phyloP scores from a whole-genome alignment of 108 stramenopile species.

The Fragilaria crotonensis region DNA sequence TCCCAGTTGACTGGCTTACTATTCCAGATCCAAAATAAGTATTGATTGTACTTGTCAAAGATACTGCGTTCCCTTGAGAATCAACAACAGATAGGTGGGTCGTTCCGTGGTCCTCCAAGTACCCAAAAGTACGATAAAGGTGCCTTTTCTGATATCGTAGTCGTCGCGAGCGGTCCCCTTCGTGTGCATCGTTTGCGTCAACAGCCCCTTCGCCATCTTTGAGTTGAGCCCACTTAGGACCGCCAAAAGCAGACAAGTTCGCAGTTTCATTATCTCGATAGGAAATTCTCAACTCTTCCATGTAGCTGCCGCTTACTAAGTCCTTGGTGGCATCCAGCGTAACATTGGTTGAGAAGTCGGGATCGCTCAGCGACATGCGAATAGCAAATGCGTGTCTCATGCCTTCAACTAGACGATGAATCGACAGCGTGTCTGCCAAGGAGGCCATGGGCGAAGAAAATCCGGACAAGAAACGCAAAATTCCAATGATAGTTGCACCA shows the following conservation, averaged over 20 bases:
- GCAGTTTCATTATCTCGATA: slow-evolving; percentile 32
- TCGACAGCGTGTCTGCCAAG: slow-evolving; percentile 42
- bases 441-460: slow-evolving; percentile 36
- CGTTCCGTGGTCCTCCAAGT: slow-evolving; percentile 77
- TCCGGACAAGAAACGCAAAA: slow-evolving; percentile 51
- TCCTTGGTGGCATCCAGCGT: slow-evolving; percentile 39
- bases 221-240: slow-evolving; percentile 61
- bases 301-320: slow-evolving; percentile 38
- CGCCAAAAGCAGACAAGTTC: slow-evolving; percentile 45
- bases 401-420: slow-evolving; percentile 68
- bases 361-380: slow-evolving; percentile 79
- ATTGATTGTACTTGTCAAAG: slow-evolving; percentile 70
- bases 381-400: slow-evolving; percentile 75
- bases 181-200: slow-evolving; percentile 37
- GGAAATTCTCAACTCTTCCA: slow-evolving; percentile 41
- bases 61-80: slow-evolving; percentile 65
- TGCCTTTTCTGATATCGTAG: background rate
- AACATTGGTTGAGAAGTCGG: slow-evolving; percentile 29
- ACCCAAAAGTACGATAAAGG: slow-evolving; percentile 38
- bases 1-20: slow-evolving; percentile 59
- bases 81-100: slow-evolving; percentile 72
- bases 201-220: slow-evolving; percentile 26
- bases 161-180: slow-evolving; percentile 44
- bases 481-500: slow-evolving; percentile 72
- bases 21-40: slow-evolving; percentile 27